phyloP scores from a whole-genome alignment of 2,329 filamentous ascomycete genomes.

The Tolypocladium tundrense region DNA sequence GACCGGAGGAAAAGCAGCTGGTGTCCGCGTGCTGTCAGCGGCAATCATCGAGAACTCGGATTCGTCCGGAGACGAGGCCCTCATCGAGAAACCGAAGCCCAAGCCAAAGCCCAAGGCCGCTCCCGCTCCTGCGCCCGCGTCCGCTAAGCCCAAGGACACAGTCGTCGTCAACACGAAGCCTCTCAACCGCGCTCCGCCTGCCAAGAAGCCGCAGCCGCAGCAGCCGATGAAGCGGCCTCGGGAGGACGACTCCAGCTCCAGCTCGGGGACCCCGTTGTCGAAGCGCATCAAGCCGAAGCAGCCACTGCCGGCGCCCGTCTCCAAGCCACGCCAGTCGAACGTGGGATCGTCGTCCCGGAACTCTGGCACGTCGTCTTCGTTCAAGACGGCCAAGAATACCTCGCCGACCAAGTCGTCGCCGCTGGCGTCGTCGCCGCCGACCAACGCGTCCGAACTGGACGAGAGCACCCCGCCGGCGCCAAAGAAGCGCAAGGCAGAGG shows the following conservation, averaged over 20 bases:
- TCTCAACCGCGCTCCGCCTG: slow-evolving; percentile 19
- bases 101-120: slow-evolving; percentile 11
- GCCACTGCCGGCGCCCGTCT: slow-evolving; percentile 17
- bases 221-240: slow-evolving; percentile 38
- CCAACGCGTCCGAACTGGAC: slow-evolving; percentile 54
- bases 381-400: slow-evolving; percentile 40
- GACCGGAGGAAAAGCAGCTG: slow-evolving; percentile 22
- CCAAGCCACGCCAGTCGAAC: slow-evolving; percentile 39
- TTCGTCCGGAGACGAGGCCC: slow-evolving; percentile 39
- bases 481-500: slow-evolving; percentile 35
- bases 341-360: slow-evolving; percentile 33
- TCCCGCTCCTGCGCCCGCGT: neutral
- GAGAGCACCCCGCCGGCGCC: slow-evolving; percentile 21
- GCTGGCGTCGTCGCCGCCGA: slow-evolving; percentile 54
- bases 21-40: slow-evolving; percentile 39
- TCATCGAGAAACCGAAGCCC: slow-evolving; percentile 18
- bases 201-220: slow-evolving; percentile 16
- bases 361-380: slow-evolving; percentile 25
- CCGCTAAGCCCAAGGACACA: slow-evolving; percentile 16
- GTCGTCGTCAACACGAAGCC: slow-evolving; percentile 22
- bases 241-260: slow-evolving; percentile 47
- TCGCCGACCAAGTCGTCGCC: slow-evolving; percentile 55
- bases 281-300: slow-evolving; percentile 46
- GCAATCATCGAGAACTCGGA: slow-evolving; percentile 48
- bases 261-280: slow-evolving; percentile 46